Base-by-base conservation (phyloP, 1,284 basidiomycete genomes). In the Cystobasidiaceae sp. region DNA sequence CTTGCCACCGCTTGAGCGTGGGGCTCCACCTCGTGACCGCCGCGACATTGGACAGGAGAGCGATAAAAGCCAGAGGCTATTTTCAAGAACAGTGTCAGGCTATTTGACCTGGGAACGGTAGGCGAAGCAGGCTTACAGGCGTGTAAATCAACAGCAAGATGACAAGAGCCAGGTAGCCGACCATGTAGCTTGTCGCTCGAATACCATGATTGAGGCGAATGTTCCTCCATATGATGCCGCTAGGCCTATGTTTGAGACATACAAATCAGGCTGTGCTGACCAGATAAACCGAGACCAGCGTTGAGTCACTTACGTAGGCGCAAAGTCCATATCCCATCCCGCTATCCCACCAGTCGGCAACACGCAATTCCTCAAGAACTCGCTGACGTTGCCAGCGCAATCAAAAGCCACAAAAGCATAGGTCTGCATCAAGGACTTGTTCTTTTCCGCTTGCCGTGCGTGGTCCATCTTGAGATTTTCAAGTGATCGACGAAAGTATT, bases 221-320 rank as follows among this genome's bases (percentile, higher is more conserved):
- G 33, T 64, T 64, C 19, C 34, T 39, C 61, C 61, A 64, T 11
- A 64, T 64, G 15, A 64, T 64, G 1, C 61, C 61, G 15, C 32
- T 48, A 9, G 61, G 48, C n/a, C 58, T 61, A 23, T 13, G 4
- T 2, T 23, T 44, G 3, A 15, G 21, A 48, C 25, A 21, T 15
- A 48, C 9, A 48, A 9, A 25, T 48, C 23, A 48, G 45, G n/a
- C n/a, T n/a, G n/a, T n/a, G n/a, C n/a, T n/a, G n/a, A n/a, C n/a
- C n/a, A 15, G 45, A 13, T 23, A 17, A 17, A 13, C 11, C 8
- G 9, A 34, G 19, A 33, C 15, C 4, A 21, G 27, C 8, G n/a
- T n/a, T n/a, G n/a, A n/a, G n/a, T n/a, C n/a, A n/a, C 58, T 17
- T 61, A 55, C 61, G 61, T 56, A n/a, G 61, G 61, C 6, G 61